phyloP scores from a whole-genome alignment of 2,329 filamentous ascomycete genomes.

The Chaetomium sp. region DNA sequence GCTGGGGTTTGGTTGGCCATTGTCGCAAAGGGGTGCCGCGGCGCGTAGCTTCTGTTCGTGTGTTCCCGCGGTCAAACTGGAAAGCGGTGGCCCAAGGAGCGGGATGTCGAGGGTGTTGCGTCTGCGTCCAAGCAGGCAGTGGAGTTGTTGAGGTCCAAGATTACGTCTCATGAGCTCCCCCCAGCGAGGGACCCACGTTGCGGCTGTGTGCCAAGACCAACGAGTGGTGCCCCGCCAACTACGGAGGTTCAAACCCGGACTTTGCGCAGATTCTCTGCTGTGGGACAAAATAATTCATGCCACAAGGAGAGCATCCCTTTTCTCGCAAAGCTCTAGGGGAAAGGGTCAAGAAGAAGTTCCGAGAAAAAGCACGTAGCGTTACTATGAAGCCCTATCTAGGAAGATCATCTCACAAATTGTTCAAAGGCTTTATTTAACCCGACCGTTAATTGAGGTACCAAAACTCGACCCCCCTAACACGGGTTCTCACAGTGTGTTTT shows the following conservation, averaged over 20 bases:
- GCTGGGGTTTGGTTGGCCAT: constrained; percentile 99
- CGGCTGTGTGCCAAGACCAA: constrained; percentile 20
- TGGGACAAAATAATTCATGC: no score
- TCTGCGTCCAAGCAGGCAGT: constrained; percentile 11
- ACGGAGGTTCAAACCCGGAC: constrained; percentile 11
- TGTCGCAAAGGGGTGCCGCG: constrained; percentile 29
- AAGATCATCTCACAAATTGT: no score
- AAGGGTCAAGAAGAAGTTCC: no score
- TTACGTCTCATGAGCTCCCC: constrained; percentile 22
- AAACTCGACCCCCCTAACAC: no score
- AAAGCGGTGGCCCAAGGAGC: not conserved
- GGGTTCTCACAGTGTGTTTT: no score
- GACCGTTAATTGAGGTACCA: no score
- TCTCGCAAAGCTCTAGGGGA: no score
- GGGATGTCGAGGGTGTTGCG: constrained; percentile 1
- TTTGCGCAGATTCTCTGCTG: constrained; percentile 1
- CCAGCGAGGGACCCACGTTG: constrained; percentile 12
- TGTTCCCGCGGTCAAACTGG: constrained; percentile 12
- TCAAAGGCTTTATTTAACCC: no score
- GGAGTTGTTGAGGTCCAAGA: constrained; percentile 23
- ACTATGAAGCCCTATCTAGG: no score
- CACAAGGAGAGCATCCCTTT: no score
- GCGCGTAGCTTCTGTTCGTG: constrained; percentile 17
- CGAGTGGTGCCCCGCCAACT: constrained; percentile 14
- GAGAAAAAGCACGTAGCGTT: no score